Evolutionary conservation across 2,329 filamentous ascomycete genomes (phyloP).

Genomic region (Aspergillus piperis): DNA sequence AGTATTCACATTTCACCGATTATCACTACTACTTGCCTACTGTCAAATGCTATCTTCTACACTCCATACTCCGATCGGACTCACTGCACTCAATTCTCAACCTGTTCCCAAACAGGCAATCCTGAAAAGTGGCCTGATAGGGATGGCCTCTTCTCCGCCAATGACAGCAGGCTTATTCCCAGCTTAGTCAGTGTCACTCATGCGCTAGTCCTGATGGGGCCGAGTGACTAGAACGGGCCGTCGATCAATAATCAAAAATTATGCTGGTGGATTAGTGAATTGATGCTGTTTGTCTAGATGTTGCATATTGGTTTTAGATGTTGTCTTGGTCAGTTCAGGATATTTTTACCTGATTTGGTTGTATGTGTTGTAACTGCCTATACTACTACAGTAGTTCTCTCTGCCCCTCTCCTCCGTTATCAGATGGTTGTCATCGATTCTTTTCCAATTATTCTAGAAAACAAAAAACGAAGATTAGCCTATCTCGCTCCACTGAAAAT

Average conservation of each 20-base stretch:
- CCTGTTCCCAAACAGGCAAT: neutral
- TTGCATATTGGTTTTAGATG: no score
- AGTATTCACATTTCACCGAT: neutral
- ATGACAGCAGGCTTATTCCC: conserved; percentile 32
- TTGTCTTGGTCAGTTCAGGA: no score
- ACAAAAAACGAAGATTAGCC: no score
- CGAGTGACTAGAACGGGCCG: neutral
- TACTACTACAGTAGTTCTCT: no score
- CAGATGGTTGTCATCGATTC: no score
- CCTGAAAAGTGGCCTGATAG: conserved; percentile 22
- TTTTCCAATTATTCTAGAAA: no score
- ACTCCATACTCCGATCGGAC: neutral
- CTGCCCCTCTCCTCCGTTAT: no score
- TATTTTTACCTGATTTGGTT: no score
- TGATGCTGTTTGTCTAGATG: no score
- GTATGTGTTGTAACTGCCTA: no score
- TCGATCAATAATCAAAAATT: neutral
- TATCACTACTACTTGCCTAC: neutral
- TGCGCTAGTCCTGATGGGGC: neutral
- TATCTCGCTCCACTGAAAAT: no score
- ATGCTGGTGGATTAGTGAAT: no score
- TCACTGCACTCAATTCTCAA: neutral
- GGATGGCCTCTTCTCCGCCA: conserved; percentile 14
- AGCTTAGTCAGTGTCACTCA: conserved; percentile 22
- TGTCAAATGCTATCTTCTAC: neutral